phyloP scores from a whole-genome alignment of 495 filamentous ascomycete genomes.

The Chaetomium cochliodes region DNA sequence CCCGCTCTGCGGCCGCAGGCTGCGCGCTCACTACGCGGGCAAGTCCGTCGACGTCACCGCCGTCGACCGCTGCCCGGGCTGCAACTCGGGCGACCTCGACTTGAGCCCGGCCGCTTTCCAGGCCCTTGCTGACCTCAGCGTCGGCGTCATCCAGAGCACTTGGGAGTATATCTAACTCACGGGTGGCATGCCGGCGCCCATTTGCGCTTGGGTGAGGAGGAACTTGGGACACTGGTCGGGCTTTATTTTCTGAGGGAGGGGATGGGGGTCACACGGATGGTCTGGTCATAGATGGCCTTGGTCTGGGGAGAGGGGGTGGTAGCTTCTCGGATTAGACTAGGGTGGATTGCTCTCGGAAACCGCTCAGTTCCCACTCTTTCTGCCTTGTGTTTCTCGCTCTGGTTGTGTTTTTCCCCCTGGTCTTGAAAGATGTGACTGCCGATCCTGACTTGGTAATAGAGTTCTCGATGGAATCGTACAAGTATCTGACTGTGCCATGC shows the following conservation, averaged over 20 bases:
- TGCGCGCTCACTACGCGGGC: constrained; percentile 32
- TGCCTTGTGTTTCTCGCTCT: not conserved
- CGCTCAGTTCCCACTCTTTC: not conserved
- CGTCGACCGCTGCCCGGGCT: constrained; percentile 32
- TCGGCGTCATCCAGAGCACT: constrained; percentile 36
- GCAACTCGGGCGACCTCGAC: constrained; percentile 23
- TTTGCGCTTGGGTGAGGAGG: not conserved
- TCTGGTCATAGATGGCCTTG: not conserved
- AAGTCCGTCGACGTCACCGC: constrained; percentile 34
- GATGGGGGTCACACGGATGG: not conserved
- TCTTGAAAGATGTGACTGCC: not conserved
- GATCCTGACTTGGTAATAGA: no score
- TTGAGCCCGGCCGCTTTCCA: constrained; percentile 25
- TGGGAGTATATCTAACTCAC: constrained; percentile 37
- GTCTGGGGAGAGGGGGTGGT: not conserved
- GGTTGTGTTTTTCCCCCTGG: not conserved
- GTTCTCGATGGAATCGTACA: no score
- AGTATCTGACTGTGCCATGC: no score
- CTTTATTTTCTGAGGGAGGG: not conserved
- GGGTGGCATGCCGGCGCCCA: not conserved
- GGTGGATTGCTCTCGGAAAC: not conserved
- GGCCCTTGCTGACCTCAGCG: constrained; percentile 24
- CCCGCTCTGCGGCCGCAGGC: constrained; percentile 31
- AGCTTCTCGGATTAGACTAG: not conserved
- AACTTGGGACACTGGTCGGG: not conserved